phyloP scores from a whole-genome alignment of 139 green algal genomes.

The Coelastrella sp. region DNA sequence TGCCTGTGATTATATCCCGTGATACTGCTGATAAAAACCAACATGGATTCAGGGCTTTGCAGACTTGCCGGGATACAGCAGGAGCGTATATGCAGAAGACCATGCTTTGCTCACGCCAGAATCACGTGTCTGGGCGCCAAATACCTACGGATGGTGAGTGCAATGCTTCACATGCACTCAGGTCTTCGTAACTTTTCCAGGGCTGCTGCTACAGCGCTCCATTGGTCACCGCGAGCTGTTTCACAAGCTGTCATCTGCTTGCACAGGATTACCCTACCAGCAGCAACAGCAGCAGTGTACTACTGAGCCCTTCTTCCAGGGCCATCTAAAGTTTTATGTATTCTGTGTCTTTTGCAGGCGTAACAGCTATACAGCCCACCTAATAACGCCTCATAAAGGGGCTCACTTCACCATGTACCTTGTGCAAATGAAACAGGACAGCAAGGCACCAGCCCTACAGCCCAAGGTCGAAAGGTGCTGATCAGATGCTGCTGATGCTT shows the following conservation, averaged over 20 bases:
- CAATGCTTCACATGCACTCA: no score
- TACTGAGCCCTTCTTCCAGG: background rate
- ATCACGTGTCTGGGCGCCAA: slow-evolving; percentile 77
- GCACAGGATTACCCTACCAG: no score
- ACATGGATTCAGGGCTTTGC: background rate
- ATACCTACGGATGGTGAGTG: slow-evolving; percentile 43
- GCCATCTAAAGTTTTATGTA: background rate
- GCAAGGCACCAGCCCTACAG: background rate
- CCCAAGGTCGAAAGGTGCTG: background rate
- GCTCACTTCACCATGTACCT: slow-evolving; percentile 95
- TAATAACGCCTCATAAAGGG: slow-evolving; percentile 84
- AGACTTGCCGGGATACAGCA: slow-evolving; percentile 93
- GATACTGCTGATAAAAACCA: no score
- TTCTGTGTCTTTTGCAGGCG: slow-evolving; percentile 56
- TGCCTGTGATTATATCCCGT: no score
- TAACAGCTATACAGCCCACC: slow-evolving; percentile 77
- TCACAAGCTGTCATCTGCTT: background rate
- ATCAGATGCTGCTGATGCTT: no score
- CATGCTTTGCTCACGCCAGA: slow-evolving; percentile 94
- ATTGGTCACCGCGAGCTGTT: background rate
- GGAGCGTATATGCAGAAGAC: slow-evolving; percentile 83
- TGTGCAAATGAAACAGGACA: slow-evolving; percentile 69
- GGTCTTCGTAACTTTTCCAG: no score
- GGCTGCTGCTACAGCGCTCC: slow-evolving; percentile 20
- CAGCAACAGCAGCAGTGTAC: no score